Conservation (phyloP, 1,284 basidiomycete species). For the Anthracocystis setariae region DNA sequence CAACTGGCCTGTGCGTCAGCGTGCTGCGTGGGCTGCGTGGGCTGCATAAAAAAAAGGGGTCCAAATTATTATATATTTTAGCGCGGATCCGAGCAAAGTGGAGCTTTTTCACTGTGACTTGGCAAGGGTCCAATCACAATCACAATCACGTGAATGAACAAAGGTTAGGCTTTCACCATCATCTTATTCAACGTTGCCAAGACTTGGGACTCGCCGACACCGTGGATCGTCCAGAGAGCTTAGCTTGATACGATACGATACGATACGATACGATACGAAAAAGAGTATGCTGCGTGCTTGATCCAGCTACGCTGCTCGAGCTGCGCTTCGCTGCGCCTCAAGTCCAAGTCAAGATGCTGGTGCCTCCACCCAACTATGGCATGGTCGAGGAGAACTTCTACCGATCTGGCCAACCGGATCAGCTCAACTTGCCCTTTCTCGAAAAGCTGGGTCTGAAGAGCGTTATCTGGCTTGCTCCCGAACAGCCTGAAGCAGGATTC, state of each 20-base stretch:
- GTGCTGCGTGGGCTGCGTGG: constrained; percentile 11
- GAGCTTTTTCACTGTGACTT: background rate
- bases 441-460: constrained; percentile 71
- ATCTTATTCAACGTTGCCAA: background rate
- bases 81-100: constrained; percentile 14
- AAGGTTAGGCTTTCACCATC: background rate
- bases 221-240: background rate
- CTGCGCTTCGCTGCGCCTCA: too few species aligned
- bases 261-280: too few species aligned
- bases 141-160: too few species aligned
- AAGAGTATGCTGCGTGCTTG: background rate
- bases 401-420: constrained; percentile 71
- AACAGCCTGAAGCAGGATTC: constrained; percentile 71
- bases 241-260: too few species aligned
- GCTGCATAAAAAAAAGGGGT: constrained; percentile 5
- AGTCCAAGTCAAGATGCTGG: constrained; percentile 64
- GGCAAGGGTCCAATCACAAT: background rate
- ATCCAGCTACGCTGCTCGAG: background rate
- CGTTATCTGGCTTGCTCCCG: constrained; percentile 72
- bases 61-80: constrained; percentile 3
- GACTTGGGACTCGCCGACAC: background rate
- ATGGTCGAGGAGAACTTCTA: constrained; percentile 72
- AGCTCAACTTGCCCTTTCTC: constrained; percentile 72
- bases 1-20: constrained; percentile 16
- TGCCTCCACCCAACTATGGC: constrained; percentile 72